These are phyloP conservation scores for Salisapilia sapeloensis DNA, from an alignment of 352 stramenopile genomes.

Conservation along the genomic window DNA sequence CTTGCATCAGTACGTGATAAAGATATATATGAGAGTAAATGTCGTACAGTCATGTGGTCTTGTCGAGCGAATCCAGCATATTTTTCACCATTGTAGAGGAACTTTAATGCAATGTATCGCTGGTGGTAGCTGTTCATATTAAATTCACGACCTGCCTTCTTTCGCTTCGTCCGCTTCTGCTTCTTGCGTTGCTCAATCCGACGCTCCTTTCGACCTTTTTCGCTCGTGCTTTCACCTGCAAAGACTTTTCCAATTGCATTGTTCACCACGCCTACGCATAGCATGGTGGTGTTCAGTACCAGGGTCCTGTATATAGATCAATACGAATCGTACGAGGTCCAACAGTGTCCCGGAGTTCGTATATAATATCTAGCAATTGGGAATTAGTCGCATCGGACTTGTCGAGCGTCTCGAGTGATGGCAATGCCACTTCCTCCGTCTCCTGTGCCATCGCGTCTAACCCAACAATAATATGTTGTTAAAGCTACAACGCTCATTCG, in stretches of 20 bases:
- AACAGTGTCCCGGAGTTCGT: constrained; percentile 33
- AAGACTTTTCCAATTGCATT: constrained; percentile 60
- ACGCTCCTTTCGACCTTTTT: constrained; percentile 4
- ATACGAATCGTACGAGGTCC: constrained; percentile 54
- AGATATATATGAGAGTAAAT: constrained; percentile 1
- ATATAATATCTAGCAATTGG: constrained; percentile 47
- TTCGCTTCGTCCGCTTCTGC: constrained; percentile 20
- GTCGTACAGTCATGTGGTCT: constrained; percentile 53
- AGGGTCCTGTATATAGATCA: neutral
- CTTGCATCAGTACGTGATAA: neutral
- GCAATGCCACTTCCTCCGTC: too few relatives aligned
- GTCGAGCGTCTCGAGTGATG: constrained; percentile 10
- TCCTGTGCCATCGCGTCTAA: too few relatives aligned
- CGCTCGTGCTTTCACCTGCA: constrained; percentile 7
- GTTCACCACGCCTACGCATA: constrained; percentile 32
- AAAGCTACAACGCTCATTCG: too few relatives aligned
- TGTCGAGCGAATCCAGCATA: constrained; percentile 81
- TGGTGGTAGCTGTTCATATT: constrained; percentile 61
- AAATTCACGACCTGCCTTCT: constrained; percentile 29
- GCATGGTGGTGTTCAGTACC: neutral
- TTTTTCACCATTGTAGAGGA: constrained; percentile 76
- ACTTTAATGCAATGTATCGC: constrained; percentile 63
- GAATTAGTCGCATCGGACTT: constrained; percentile 14
- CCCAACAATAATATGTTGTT: too few relatives aligned
- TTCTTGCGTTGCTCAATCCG: constrained; percentile 15